Base-by-base conservation (phyloP, 805 yeast species). In the Debaryomyces castellii region DNA sequence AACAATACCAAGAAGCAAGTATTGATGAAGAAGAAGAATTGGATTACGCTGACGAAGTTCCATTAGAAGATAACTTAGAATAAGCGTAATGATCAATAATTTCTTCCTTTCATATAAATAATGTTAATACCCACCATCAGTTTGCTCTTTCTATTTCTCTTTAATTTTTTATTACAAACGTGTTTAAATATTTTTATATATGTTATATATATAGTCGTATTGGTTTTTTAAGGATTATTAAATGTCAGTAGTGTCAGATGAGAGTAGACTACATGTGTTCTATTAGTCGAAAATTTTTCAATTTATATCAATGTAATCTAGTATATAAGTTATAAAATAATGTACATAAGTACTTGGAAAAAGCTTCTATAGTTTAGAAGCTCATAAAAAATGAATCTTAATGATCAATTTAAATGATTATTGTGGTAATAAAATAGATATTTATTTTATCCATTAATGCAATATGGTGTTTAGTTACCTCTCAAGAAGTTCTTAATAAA, bases 1-100 rank as follows among this genome's bases (percentile, higher is more conserved):
- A 88, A 73, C 96, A 90, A 73, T 88, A 89, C 74, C 96, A 89
- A 77, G 92, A 85, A 54, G 88, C 85, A 44, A 79, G 82, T 47
- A 77, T 80, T 46, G 91, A 83, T 55, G 87, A 86, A 47, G 96
- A 86, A 52, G 90, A 85, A 59, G 86, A 81, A 55, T 70, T 81
- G 58, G 92, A 83, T 36, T 82, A 80, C 60, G 86, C 78, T 43
- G 83, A 80, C 57, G 89, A 83, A 55, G 81, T 74, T 48, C 83
- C 81, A 53, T 66, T 78, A 63, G 82, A 80, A 47, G 82, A 77
- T 59, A 70, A 68, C 64, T 52, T 71, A 69, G 75, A 71, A 57
- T 66, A 63, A 54, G 46, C 51, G 39, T 44, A 22, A 39, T 33
- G 34, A 24, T 33, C 37, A 17, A 44, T 14, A 23, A 38, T 37